Percentiles rank a stretch among this genome's conserved stretches.
Evolutionary conservation across 139 green algal genomes (phyloP).

Genomic region (Micractinium sp.): DNA sequence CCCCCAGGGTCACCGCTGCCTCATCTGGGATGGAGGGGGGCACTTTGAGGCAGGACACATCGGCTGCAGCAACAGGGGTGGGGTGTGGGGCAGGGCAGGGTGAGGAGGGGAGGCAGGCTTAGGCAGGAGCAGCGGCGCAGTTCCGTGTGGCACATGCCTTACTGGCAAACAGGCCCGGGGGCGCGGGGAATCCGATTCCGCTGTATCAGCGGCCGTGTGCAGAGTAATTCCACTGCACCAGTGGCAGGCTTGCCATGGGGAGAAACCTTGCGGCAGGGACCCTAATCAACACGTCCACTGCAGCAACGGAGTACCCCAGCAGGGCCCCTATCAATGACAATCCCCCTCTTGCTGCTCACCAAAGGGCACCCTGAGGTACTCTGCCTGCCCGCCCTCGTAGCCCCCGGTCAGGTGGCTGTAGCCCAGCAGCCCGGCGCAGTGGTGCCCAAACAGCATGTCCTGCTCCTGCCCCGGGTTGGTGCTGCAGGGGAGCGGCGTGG

Average conservation of each 20-base stretch:
- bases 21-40: conserved; percentile 50
- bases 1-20: conserved; percentile 63
- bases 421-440: conserved; percentile 49
- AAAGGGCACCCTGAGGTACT: conserved; percentile 72
- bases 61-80: conserved; percentile 45
- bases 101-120: too few relatives aligned
- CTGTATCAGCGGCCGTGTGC: too few relatives aligned
- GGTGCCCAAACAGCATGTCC: conserved; percentile 53
- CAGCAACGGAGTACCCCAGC: too few relatives aligned
- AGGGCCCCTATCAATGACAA: background rate
- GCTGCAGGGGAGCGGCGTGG: background rate
- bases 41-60: conserved; percentile 67
- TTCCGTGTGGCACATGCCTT: too few relatives aligned
- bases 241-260: too few relatives aligned
- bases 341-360: conserved; percentile 28
- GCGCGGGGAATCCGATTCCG: too few relatives aligned
- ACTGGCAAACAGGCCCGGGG: too few relatives aligned
- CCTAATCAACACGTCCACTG: too few relatives aligned
- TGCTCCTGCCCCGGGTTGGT: conserved; percentile 51
- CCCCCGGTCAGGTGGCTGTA: conserved; percentile 72
- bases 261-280: too few relatives aligned
- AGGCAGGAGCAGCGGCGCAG: too few relatives aligned
- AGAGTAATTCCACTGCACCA: too few relatives aligned
- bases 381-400: conserved; percentile 73
- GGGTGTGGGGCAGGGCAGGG: background rate